Evolutionary conservation across 106 monocot genomes (phyloP).

Genomic region (Gastrodia elata): DNA sequence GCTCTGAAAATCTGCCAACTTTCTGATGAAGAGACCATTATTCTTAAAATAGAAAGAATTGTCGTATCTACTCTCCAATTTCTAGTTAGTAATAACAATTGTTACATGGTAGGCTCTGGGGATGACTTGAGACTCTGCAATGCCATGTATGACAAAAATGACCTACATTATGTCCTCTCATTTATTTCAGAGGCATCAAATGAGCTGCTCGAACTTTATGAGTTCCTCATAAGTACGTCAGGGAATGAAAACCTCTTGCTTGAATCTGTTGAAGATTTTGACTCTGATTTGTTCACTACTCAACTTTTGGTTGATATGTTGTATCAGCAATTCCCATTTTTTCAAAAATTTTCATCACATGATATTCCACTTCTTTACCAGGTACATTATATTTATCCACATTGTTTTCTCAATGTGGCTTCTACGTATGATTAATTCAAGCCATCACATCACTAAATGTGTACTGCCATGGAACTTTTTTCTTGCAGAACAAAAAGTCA

Average conservation of each 20-base stretch:
- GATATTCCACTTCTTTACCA: conserved; percentile 28
- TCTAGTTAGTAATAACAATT: conserved; percentile 22
- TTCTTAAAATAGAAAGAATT: conserved; percentile 35
- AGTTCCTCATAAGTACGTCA: conserved; percentile 10
- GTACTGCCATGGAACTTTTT: background rate
- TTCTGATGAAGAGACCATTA: conserved; percentile 19
- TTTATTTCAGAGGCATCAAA: conserved; percentile 39
- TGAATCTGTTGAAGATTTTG: conserved; percentile 12
- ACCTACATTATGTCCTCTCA: conserved; percentile 17
- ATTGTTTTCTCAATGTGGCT: background rate
- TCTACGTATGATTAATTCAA: background rate
- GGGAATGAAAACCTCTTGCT: conserved; percentile 16
- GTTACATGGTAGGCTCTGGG: conserved; percentile 7
- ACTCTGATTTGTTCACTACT: conserved; percentile 26
- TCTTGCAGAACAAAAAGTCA: conserved; percentile 43
- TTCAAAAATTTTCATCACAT: conserved; percentile 17
- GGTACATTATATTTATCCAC: conserved; percentile 18
- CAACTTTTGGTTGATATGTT: conserved; percentile 53
- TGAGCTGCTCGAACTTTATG: conserved; percentile 46
- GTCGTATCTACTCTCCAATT: conserved; percentile 49
- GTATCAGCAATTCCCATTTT: conserved; percentile 38
- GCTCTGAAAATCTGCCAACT: conserved; percentile 41
- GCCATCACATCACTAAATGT: background rate
- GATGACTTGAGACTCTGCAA: conserved; percentile 9
- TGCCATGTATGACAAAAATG: conserved; percentile 11